Conservation (phyloP, 108 stramenopile species). For the Seminavis robusta region DNA sequence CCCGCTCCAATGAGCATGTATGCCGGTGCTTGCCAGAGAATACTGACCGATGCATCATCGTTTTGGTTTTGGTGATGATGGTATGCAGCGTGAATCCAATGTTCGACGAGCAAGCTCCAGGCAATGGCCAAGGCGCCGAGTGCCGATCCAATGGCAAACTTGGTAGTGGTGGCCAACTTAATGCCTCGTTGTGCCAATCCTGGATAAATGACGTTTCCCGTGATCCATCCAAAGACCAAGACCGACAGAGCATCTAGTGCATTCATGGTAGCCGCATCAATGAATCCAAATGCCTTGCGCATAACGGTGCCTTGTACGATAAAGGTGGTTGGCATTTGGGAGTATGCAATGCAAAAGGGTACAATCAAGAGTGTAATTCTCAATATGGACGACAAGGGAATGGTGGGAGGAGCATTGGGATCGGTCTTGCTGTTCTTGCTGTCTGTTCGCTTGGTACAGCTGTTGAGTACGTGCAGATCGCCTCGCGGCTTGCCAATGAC, state of each 20-base stretch:
- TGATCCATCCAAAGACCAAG: slow-evolving; percentile 65
- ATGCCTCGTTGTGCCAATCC: slow-evolving; percentile 54
- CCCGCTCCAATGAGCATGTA: slow-evolving; percentile 81
- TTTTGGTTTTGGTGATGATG: no score
- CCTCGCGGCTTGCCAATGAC: slow-evolving; percentile 48
- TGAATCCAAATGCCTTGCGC: slow-evolving; percentile 61
- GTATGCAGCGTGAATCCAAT: slow-evolving; percentile 63
- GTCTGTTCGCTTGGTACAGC: background rate
- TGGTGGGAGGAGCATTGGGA: background rate
- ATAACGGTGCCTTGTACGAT: slow-evolving; percentile 84
- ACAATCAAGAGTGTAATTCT: slow-evolving; percentile 54
- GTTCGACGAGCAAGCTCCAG: slow-evolving; percentile 69
- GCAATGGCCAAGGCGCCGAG: slow-evolving; percentile 67
- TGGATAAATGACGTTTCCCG: slow-evolving; percentile 68
- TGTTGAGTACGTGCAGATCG: slow-evolving; percentile 5
- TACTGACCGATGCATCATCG: slow-evolving; percentile 55
- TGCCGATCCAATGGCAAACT: slow-evolving; percentile 79
- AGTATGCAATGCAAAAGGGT: slow-evolving; percentile 85
- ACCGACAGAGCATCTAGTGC: slow-evolving; percentile 78
- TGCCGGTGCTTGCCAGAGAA: slow-evolving; percentile 72
- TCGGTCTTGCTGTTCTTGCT: background rate
- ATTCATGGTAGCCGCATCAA: slow-evolving; percentile 86
- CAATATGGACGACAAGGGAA: slow-evolving; percentile 13
- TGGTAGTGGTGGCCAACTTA: slow-evolving; percentile 75
- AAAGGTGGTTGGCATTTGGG: slow-evolving; percentile 86